These are phyloP conservation scores for Hyphochytrium catenoides DNA, from an alignment of 352 stramenopile species.

Conservation along the genomic window DNA sequence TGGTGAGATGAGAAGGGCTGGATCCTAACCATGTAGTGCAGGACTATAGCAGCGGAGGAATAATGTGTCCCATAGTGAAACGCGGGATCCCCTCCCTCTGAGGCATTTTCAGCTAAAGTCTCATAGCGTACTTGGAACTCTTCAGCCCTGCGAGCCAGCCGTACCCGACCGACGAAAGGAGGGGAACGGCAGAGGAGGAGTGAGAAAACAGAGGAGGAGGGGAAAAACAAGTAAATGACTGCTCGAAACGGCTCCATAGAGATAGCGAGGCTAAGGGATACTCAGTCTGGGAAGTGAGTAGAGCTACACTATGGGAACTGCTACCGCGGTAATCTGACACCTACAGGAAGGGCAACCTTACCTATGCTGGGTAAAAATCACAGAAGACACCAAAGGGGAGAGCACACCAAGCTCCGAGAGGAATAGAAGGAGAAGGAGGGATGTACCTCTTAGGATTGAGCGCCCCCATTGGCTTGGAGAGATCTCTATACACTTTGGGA, in stretches of 20 bases:
- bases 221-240: too few species aligned
- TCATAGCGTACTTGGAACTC: constrained; percentile 42
- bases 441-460: constrained; percentile 40
- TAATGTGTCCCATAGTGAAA: constrained; percentile 91
- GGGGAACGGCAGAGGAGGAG: too few species aligned
- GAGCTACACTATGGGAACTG: background rate
- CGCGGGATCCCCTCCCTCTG: constrained; percentile 17
- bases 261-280: too few species aligned
- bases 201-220: too few species aligned
- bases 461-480: constrained; percentile 90
- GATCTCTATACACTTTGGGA: constrained; percentile 69
- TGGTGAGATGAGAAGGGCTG: constrained; percentile 87
- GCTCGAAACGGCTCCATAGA: too few species aligned
- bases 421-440: too few species aligned
- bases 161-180: too few species aligned
- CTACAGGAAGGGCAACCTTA: too few species aligned
- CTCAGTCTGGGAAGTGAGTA: too few species aligned
- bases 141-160: constrained; percentile 12
- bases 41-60: constrained; percentile 72
- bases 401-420: too few species aligned
- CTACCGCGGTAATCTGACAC: background rate
- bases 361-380: too few species aligned
- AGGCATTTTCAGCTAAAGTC: constrained; percentile 19
- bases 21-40: constrained; percentile 90
- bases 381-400: too few species aligned